Base-by-base conservation (phyloP, 2,329 filamentous ascomycete genomes). In the Diplodia intermedia region DNA sequence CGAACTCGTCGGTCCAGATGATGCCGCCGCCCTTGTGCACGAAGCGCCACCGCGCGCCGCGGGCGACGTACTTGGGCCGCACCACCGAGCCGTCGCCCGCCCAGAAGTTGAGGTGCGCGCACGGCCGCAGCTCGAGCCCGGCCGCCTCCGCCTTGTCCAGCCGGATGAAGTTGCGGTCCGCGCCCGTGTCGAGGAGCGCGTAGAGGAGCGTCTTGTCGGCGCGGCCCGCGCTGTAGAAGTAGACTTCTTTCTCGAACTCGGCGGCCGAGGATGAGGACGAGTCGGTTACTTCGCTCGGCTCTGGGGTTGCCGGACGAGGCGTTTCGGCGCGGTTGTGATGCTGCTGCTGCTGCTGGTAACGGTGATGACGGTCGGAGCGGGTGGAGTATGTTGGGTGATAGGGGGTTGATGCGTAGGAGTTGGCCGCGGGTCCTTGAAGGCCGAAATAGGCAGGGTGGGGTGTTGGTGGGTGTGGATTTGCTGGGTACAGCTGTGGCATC, bases 171-270 rank as follows among this genome's bases (percentile, higher is more conserved):
- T 53, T 53, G 20, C 50, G 23, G 50, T 53, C 50, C 4, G 50
- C 50, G 23, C 50, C 14, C 12, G 23, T 29, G 50, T 75, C 31
- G 38, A 60, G n/a, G 76, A 78, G 18, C 76, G 77, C 1, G 77
- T 77, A 23, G 70, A 71, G 69, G 70, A 68, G 54, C 76, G 76
- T n/a, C n/a, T 47, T 47, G 5, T 47, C 43, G 3, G 18, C 18
- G 18, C n/a, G 18, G 36, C 9, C 33, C 0, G 40, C 8, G 43
- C 6, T 47, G 43, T 47, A 47, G 43, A 47, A 47, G 43, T 47
- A 47, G 43, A 47, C 43, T 47, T 20, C 18, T 11, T 47, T 47
- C 6, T 47, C 43, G 18, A 47, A 20, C 11, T 47, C 18, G 8
- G 43, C n/a, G n/a, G 43, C 18, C 7, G 43, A 47, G 43, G 43